Conservation (phyloP, 1,284 basidiomycete genomes). For the Naganishia sp. region DNA sequence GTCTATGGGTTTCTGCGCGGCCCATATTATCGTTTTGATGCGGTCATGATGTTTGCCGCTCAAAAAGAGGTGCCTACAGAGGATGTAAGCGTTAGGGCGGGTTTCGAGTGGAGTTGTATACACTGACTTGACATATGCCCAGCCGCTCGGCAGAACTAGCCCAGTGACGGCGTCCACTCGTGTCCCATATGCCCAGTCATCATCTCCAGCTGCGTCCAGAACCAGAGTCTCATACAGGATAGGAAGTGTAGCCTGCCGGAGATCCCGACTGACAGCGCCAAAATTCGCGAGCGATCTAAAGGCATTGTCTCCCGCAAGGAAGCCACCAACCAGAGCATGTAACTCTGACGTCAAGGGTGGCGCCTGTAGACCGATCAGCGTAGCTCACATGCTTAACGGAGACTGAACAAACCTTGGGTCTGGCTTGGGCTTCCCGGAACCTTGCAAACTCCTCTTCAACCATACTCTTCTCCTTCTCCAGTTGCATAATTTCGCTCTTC, state of each 20-base stretch:
- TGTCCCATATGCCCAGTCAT: conserved; percentile 7
- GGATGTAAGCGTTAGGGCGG: background rate
- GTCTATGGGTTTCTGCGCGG: background rate
- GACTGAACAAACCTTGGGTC: conserved; percentile 17
- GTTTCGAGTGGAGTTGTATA: background rate
- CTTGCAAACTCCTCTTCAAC: conserved; percentile 13
- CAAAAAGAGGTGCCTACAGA: conserved; percentile 11
- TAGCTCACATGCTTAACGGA: conserved; percentile 8
- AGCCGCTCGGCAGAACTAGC: conserved; percentile 8
- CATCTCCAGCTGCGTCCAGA: conserved; percentile 11
- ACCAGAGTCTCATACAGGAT: conserved; percentile 17
- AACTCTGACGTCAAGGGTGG: conserved; percentile 5
- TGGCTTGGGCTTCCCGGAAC: conserved; percentile 1
- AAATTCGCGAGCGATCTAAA: conserved; percentile 13
- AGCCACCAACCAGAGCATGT: conserved; percentile 2
- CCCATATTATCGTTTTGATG: conserved; percentile 5
- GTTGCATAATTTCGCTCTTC: conserved; percentile 8
- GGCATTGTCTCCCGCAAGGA: background rate
- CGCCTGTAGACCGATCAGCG: background rate
- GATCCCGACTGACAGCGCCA: background rate
- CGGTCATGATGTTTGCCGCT: conserved; percentile 5
- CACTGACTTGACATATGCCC: conserved; percentile 6
- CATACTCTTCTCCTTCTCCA: conserved; percentile 18
- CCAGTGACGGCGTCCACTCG: background rate
- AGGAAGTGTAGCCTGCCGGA: conserved; percentile 1